Conservation (phyloP, 345 rosid genomes). For the Gossypium herbaceum region DNA sequence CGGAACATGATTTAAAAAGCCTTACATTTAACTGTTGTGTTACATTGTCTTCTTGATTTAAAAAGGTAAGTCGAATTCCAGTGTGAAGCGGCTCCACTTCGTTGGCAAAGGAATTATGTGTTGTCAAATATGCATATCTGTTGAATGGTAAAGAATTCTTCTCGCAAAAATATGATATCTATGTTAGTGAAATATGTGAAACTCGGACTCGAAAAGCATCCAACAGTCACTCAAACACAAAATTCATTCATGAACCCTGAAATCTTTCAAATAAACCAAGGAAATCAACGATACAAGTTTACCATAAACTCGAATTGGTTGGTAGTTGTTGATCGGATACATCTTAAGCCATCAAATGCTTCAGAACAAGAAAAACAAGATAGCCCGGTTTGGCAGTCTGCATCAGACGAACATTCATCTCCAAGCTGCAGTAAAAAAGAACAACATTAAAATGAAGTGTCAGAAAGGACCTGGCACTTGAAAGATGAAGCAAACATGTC, state of each 20-base stretch:
- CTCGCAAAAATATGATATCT: conserved; percentile 17
- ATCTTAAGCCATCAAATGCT: neutral
- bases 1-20: neutral
- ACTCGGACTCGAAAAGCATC: neutral
- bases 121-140: conserved; percentile 61
- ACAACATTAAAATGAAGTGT: neutral
- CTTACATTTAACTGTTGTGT: conserved; percentile 50
- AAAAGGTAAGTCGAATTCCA: conserved; percentile 41
- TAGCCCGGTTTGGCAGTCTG: conserved; percentile 9
- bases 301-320: conserved; percentile 19
- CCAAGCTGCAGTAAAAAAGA: neutral
- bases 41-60: conserved; percentile 60
- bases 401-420: conserved; percentile 6
- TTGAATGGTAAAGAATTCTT: conserved; percentile 62
- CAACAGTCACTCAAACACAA: no score
- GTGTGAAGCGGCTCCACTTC: conserved; percentile 44
- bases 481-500: neutral
- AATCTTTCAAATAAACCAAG: neutral
- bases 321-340: conserved; percentile 4
- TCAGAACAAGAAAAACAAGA: conserved; percentile 5
- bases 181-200: neutral
- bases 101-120: conserved; percentile 62
- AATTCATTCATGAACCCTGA: neutral
- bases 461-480: neutral
- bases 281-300: neutral